These are phyloP conservation scores for Lachancea mirantina DNA, from an alignment of 805 yeast species.

Conservation along the genomic window DNA sequence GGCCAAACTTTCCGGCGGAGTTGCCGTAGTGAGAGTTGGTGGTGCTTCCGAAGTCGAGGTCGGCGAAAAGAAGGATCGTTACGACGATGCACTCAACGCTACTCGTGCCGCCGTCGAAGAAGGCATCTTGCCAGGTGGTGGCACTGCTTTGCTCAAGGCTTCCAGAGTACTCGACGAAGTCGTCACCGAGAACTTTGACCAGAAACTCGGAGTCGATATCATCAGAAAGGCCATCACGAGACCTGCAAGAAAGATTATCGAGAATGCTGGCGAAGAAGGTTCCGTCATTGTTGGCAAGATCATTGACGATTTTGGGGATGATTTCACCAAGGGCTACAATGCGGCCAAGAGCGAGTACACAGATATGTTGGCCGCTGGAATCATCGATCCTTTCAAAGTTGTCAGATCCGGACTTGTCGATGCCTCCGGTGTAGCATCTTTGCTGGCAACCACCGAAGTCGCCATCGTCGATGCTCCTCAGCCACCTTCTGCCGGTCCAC, in stretches of 20 bases:
- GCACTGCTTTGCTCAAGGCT: conserved; percentile 95
- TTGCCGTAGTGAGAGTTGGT: conserved; percentile 96
- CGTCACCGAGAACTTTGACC: conserved; percentile 84
- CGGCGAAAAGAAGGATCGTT: conserved; percentile 98
- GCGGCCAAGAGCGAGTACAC: conserved; percentile 88
- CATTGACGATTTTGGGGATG: conserved; percentile 42
- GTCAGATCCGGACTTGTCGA: conserved; percentile 93
- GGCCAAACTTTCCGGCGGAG: conserved; percentile 96
- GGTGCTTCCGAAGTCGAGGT: conserved; percentile 97
- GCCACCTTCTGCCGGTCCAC: conserved; percentile 49
- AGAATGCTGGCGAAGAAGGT: conserved; percentile 97
- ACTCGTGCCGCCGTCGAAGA: conserved; percentile 98
- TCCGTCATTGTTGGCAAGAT: conserved; percentile 93
- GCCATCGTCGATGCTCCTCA: conserved; percentile 94
- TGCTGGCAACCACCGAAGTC: conserved; percentile 96
- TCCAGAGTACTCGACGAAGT: conserved; percentile 64
- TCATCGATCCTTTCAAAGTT: conserved; percentile 97
- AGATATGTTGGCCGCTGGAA: conserved; percentile 95
- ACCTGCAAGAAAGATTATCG: conserved; percentile 93
- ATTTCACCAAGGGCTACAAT: conserved; percentile 88
- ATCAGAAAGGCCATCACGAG: conserved; percentile 87
- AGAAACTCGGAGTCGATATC: conserved; percentile 90
- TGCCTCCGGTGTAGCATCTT: conserved; percentile 95
- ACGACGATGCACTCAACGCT: conserved; percentile 96
- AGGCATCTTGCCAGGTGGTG: conserved; percentile 99